Conservation (phyloP, 2,329 filamentous ascomycete species). For the Diaporthe amygdali region DNA sequence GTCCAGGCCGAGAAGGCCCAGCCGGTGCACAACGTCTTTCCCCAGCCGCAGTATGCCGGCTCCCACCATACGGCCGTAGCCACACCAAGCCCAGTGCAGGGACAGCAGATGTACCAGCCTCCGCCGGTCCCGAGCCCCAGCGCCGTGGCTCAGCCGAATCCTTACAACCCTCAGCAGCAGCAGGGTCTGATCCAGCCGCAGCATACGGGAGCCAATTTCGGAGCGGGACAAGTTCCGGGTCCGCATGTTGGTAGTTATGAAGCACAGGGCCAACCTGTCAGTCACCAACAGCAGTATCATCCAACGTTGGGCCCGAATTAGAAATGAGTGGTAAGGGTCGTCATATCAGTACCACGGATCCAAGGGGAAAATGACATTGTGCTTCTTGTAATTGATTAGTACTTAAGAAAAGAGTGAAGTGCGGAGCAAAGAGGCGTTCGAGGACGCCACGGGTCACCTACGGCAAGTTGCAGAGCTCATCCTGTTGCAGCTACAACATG, state of each 20-base stretch:
- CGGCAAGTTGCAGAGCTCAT: background rate
- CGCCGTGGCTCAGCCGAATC: background rate
- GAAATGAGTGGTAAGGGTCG: background rate
- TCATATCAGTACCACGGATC: background rate
- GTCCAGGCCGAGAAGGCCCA: constrained; percentile 31
- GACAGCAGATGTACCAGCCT: constrained; percentile 26
- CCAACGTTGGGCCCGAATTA: background rate
- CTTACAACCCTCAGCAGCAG: constrained; percentile 18
- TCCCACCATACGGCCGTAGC: constrained; percentile 23
- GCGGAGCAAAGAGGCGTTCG: no score
- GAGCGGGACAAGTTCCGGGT: background rate
- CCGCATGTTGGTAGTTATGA: constrained; percentile 20
- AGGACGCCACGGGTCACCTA: background rate
- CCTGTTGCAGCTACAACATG: background rate
- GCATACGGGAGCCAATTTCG: background rate
- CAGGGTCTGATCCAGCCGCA: constrained; percentile 8
- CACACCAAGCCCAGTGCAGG: constrained; percentile 26
- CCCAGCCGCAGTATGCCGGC: constrained; percentile 28
- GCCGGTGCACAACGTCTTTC: background rate
- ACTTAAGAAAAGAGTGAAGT: background rate
- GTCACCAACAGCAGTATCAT: constrained; percentile 23
- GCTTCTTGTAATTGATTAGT: background rate
- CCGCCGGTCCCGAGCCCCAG: constrained; percentile 15
- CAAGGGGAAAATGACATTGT: background rate
- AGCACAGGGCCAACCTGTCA: constrained; percentile 10